Evolutionary conservation across 139 green algal genomes (phyloP), one percentile per base, ranked within the genome.

Genomic region (Deuterostichococcus epilithicus): DNA sequence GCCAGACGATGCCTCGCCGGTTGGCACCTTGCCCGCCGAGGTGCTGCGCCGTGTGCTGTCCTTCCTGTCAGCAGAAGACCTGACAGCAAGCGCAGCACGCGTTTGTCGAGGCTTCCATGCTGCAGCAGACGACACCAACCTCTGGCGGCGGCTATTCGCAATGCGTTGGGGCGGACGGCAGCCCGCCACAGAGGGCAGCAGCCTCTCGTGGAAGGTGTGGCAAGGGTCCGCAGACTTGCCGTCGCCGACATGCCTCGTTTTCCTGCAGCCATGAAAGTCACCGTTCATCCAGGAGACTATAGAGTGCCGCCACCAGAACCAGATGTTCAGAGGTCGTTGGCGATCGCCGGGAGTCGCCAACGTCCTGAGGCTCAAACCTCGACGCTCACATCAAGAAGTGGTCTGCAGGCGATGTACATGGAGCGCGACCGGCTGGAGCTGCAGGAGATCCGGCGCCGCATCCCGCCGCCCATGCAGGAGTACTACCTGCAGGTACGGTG

Each of bases 401-500:
- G n/a, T n/a, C n/a, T 78, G 38, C 42, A 79, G 74, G 39, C 42
- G n/a, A 15, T 32, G 8, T 80, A 80, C 76, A 75, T 80, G 67
- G 71, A 35, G 58, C 74, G 68, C 25, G 73, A 78, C 45, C 47
- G 73, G 6, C 32, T 78, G 23, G 73, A 80, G 76, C 59, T 80
- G 32, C 35, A 63, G 26, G 76, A 80, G 42, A 69, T 80, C 23
- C 28, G 35, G 30, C 39, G 23, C 33, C 37, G 38, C 4, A 69
- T 80, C 18, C 44, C 76, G 34, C 67, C 72, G 6, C 20, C 59
- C 38, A 38, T 80, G 47, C 67, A 59, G 33, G 44, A 68, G 30
- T 71, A 74, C 45, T 80, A 80, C 44, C 58, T 38, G 58, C 45
- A 80, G 76, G 76, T 70, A 25, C 3, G 32, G 22, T 77, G n/a